Base-by-base conservation (phyloP, 2,329 filamentous ascomycete genomes). In the Pseudogymnoascus sp. region DNA sequence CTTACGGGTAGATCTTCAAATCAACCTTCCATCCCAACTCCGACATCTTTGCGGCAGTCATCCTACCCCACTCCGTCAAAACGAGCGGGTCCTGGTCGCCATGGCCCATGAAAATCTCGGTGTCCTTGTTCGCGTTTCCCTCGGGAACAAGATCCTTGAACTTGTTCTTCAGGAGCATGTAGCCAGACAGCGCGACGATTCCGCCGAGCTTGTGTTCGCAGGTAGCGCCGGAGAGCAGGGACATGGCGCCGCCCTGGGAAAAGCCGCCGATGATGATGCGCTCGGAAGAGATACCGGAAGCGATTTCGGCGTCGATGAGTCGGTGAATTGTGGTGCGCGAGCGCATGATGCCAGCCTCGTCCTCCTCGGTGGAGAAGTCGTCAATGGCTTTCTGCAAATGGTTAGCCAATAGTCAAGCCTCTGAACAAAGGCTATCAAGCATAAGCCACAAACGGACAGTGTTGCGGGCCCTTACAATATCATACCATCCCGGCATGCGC, bases 191-290 rank as follows among this genome's bases (percentile, higher is more conserved):
- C 6, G 88, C 91, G 66, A 97, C 88, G 66, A 97, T 89, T 66
- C 93, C 93, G n/a, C 86, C 93, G 14, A 97, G 80, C 76, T 91
- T 91, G 68, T 84, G 80, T 52, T 82, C 80, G 64, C 78, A 77
- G 4, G 92, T 96, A 43, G 96, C 77, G 4, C 91, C 93, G 0
- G 89, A 81, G 71, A 97, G 85, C 40, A 97, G 76, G 18, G 91
- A 86, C 81, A 97, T 91, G 63, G 92, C 92, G 61, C 91, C 93
- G 64, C 93, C 93, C 76, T 97, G 86, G 23, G 86, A 90, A 80
- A 93, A 95, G 41, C 90, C 90, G 35, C 90, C 93, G 5, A 97
- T 77, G 16, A 97, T 85, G 71, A 99, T 92, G 61, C 93, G 88
- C 63, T 90, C 85, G 0, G 91, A 81, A 0, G 90, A 85, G 68